Conservation (phyloP, 208 protist species). For the Crithidia thermophila region DNA sequence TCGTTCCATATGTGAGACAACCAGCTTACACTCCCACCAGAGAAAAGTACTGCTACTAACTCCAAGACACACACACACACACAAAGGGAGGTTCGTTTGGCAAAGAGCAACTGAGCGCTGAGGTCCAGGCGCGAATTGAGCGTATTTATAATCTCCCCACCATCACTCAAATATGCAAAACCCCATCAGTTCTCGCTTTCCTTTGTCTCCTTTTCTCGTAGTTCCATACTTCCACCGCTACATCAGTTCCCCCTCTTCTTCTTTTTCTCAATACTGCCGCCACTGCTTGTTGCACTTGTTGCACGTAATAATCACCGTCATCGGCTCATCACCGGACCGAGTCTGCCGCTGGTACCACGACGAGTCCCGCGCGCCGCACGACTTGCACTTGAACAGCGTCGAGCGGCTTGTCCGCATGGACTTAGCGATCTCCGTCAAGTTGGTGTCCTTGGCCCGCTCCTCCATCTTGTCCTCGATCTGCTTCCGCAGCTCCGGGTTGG, state of each 20-base stretch:
- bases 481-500: conserved; percentile 74
- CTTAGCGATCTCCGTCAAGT: conserved; percentile 80
- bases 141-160: no score
- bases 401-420: conserved; percentile 64
- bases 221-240: not conserved
- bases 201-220: not conserved
- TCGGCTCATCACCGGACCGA: conserved; percentile 97
- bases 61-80: not conserved
- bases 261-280: conserved; percentile 50
- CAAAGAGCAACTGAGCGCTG: not conserved
- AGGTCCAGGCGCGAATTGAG: not conserved
- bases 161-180: not conserved
- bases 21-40: no score
- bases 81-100: not conserved
- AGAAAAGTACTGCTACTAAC: no score
- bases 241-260: not conserved
- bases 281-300: conserved; percentile 88
- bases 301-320: conserved; percentile 97
- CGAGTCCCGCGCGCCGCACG: conserved; percentile 86
- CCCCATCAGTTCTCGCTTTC: not conserved
- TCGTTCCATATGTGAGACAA: no score
- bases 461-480: conserved; percentile 69
- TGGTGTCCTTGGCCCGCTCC: conserved; percentile 76
- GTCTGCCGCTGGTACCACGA: conserved; percentile 97
- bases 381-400: conserved; percentile 84